Evolutionary conservation across 2,329 filamentous ascomycete genomes (phyloP).

Genomic region (Beauveria australis): DNA sequence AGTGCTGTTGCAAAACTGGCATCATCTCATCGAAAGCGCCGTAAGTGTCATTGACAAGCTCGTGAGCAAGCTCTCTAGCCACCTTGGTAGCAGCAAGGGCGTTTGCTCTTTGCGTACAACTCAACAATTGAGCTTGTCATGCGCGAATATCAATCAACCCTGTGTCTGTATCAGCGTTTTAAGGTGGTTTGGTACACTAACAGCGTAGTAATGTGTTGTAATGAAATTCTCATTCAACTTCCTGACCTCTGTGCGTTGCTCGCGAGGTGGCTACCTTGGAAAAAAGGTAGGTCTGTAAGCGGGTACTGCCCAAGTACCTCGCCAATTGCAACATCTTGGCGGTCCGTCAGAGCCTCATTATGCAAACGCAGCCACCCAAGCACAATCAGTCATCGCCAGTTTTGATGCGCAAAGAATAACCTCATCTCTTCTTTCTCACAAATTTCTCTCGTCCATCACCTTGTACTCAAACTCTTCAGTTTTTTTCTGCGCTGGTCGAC

Average conservation of each 20-base stretch:
- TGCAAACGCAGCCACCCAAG: slow-evolving; percentile 1
- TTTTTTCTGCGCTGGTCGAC: not conserved
- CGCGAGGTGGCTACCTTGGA: too few relatives aligned
- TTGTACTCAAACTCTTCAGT: not conserved
- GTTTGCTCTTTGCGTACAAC: too few relatives aligned
- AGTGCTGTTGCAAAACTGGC: not conserved
- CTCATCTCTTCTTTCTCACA: not conserved
- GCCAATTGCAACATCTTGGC: not conserved
- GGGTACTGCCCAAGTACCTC: not conserved
- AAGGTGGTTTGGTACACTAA: not conserved
- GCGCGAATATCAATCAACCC: too few relatives aligned
- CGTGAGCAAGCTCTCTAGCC: too few relatives aligned
- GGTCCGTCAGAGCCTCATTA: slow-evolving; percentile 3
- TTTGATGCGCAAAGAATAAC: not conserved
- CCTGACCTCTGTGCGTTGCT: too few relatives aligned
- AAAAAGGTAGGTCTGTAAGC: not conserved
- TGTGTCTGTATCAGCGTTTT: too few relatives aligned
- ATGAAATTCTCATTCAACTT: too few relatives aligned
- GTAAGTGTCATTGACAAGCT: too few relatives aligned
- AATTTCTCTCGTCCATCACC: not conserved
- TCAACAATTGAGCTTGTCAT: too few relatives aligned
- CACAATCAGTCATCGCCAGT: not conserved
- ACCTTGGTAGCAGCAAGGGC: too few relatives aligned
- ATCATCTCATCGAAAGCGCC: too few relatives aligned
- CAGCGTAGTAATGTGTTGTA: not conserved